A percentile compares a stretch with the other conserved stretches of the same genome.
Conservation (phyloP, 768 basidiomycete genomes). For the Mycena latifolia region DNA sequence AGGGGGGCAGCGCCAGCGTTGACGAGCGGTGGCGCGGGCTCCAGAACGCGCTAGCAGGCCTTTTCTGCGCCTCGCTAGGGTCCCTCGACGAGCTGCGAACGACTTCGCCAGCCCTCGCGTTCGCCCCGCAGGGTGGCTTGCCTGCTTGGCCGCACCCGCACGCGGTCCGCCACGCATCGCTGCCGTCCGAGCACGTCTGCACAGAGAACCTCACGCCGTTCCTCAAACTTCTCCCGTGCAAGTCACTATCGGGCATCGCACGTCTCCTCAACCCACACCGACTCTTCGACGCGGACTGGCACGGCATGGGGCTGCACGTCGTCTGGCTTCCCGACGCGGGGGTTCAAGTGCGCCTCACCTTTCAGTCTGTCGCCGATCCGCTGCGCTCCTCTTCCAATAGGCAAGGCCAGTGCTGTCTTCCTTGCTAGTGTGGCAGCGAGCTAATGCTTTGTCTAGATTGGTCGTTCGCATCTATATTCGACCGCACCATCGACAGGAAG, state of each 20-base stretch:
- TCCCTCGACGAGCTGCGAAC: slow-evolving; percentile 82
- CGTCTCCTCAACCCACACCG: slow-evolving; percentile 86
- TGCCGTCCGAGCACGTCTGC: slow-evolving; percentile 91
- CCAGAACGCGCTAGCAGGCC: slow-evolving; percentile 89
- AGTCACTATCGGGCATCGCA: slow-evolving; percentile 88
- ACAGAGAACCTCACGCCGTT: slow-evolving; percentile 98
- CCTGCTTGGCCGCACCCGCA: slow-evolving; percentile 62
- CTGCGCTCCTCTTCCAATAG: slow-evolving; percentile 64
- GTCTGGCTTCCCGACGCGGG: slow-evolving; percentile 67
- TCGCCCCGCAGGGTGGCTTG: slow-evolving; percentile 70
- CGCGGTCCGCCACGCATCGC: slow-evolving; percentile 78
- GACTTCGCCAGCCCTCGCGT: slow-evolving; percentile 72
- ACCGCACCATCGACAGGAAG: slow-evolving; percentile 66
- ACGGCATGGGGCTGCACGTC: slow-evolving; percentile 87
- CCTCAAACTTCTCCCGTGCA: slow-evolving; percentile 94
- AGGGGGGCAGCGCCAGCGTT: slow-evolving; percentile 71
- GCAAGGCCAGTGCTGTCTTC: slow-evolving; percentile 49
- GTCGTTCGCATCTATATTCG: slow-evolving; percentile 79
- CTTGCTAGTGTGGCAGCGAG: no score
- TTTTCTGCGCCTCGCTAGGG: slow-evolving; percentile 95
- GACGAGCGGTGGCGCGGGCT: slow-evolving; percentile 88
- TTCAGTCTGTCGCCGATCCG: slow-evolving; percentile 86
- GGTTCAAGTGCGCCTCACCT: slow-evolving; percentile 74
- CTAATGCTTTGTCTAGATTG: no score
- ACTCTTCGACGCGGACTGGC: slow-evolving; percentile 93